Conservation (phyloP, 139 green algal species). For the Bryopsis sp. region DNA sequence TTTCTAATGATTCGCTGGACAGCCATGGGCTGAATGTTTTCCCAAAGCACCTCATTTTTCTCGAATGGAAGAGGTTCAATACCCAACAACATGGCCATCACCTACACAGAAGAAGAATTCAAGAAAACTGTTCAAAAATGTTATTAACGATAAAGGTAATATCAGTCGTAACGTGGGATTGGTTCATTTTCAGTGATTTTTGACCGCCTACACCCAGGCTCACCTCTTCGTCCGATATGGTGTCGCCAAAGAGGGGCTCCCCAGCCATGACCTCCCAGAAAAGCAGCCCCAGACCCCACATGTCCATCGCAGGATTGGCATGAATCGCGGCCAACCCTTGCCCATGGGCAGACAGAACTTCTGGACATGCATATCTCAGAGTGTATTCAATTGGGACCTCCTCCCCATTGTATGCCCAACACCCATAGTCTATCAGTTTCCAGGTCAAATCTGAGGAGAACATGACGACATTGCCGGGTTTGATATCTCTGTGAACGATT, state of each 20-base stretch:
- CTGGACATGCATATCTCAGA: slow-evolving; percentile 7
- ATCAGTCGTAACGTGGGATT: no score
- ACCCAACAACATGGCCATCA: neutral
- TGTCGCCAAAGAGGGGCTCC: slow-evolving; percentile 2
- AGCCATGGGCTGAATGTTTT: neutral
- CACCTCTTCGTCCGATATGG: slow-evolving; percentile 4
- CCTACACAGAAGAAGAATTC: no score
- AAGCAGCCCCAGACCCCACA: slow-evolving; percentile 8
- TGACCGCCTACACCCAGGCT: no score
- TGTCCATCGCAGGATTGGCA: slow-evolving; percentile 4
- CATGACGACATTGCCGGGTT: slow-evolving; percentile 11
- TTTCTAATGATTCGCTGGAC: neutral
- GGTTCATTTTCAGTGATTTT: no score
- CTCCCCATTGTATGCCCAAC: neutral
- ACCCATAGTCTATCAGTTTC: slow-evolving; percentile 14
- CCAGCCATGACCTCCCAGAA: slow-evolving; percentile 14
- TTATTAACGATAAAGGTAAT: neutral
- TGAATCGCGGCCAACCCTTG: neutral
- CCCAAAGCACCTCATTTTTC: neutral
- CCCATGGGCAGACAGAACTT: slow-evolving; percentile 4
- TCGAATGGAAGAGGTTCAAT: slow-evolving; percentile 4
- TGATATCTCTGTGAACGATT: slow-evolving; percentile 13
- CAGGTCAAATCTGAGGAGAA: slow-evolving; percentile 1
- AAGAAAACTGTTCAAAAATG: neutral
- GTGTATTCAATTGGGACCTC: slow-evolving; percentile 12